Base-by-base conservation (phyloP, 352 stramenopile genomes). In the Globisporangium barbulae region DNA sequence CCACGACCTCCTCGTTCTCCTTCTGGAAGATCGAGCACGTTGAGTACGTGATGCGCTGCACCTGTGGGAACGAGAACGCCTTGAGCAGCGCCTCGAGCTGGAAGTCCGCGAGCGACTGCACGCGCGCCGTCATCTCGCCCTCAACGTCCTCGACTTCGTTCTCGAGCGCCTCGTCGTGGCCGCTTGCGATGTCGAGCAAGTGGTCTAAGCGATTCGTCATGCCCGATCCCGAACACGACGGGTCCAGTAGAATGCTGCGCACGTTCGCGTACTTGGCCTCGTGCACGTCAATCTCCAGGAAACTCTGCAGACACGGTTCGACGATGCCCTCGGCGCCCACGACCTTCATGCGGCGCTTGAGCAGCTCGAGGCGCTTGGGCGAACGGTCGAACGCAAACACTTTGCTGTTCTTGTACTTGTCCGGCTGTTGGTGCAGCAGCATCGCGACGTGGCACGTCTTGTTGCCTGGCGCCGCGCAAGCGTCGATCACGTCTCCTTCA, bases 391-490 rank as follows among this genome's bases (percentile, higher is more conserved):
- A 98, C 12, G 96, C 97, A 69, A 98, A 96, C 45, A 99, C 91
- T 53, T 88, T 91, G 55, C 82, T 88, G 31, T 61, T 65, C 12
- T 62, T 72, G 75, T 61, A 81, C 7, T 83, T 59, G 42, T 69
- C 69, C 63, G 83, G 88, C 84, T 90, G 76, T 53, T 83, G 74
- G 22, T 73, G 58, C 10, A 99, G 50, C 22, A 98, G 74, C 63
- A 98, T 94, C 13, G 97, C 97, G 15, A 98, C 75, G 75, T 99
- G 97, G 71, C 90, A 98, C 19, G 97, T 99, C 78, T 99, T 99
- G 79, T 99, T 99, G 17, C 97, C 97, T 9, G 97, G 97, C 17
- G 97, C 97, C 6, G 97, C 96, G 70, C 97, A 99, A 5, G 97
- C 97, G 76, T 99, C 97, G 49, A 98, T 94, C 2, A 98, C 85